Base-by-base conservation (phyloP, 495 filamentous ascomycete genomes). In the Podospora pseudoanserina region DNA sequence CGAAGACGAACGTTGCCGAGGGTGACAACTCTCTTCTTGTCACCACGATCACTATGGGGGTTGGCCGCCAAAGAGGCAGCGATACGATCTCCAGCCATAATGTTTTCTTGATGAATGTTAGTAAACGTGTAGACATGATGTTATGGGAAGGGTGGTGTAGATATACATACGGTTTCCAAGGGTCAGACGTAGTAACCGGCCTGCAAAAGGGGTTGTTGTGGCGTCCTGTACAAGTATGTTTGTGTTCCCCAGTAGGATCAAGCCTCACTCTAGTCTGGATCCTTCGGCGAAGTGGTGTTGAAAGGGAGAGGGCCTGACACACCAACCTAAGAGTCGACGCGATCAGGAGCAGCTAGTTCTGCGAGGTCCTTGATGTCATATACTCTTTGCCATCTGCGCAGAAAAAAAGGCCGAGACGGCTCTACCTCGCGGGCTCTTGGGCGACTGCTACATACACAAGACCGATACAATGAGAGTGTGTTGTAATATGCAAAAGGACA, bases 1-100 rank as follows among this genome's bases (percentile, higher is more conserved):
- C 81, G 81, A 11, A 85, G 78, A 23, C 81, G 83, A 54, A 86
- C 75, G 71, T 79, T 79, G 16, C 85, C 84, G 5, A 85, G 76
- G 15, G 81, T 79, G 56, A 69, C 68, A 19, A 65, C 67, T 3
- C 67, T 69, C 5, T n/a, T 55, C 44, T 69, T 65, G 16, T 74
- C 73, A 28, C 65, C 62, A 54, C 60, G 34, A 54, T 68, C 65
- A 39, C 69, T 58, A 62, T 72, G 63, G 54, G 57, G 39, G 54
- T 65, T n/a, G 28, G 68, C 67, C 57, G 74, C 65, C 64, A 75
- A 63, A 19, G 64, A 53, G n/a, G 69, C 68, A 6, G 71, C 66
- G 39, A 73, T 72, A 57, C 20, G 23, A 44, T 71, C 67, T 20
- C 63, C 65, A 13, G 69, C 64, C 66, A 68, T 71, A 11, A 16